Percentiles rank a stretch among this genome's conserved stretches.
Evolutionary conservation across 2,329 filamentous ascomycete genomes (phyloP).

Genomic region (Metarhizium sp.): DNA sequence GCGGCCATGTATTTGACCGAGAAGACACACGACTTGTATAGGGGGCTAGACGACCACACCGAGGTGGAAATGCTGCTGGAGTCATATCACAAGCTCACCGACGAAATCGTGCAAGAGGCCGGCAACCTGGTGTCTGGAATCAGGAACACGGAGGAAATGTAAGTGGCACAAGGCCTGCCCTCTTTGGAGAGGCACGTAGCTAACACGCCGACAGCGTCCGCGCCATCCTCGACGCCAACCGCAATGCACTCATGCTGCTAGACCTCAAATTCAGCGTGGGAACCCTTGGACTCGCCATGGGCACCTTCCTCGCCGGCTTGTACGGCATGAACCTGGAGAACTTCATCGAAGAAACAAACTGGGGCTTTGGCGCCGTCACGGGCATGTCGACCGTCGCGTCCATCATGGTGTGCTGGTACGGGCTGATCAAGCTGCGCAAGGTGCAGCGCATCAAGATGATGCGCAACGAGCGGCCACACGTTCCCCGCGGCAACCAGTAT

Average conservation of each 20-base stretch:
- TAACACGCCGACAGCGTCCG: constrained; percentile 56
- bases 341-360: constrained; percentile 88
- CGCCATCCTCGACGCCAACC: constrained; percentile 94
- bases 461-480: constrained; percentile 29
- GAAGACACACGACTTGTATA: constrained; percentile 62
- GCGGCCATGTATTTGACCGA: constrained; percentile 93
- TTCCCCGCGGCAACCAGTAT: constrained; percentile 31
- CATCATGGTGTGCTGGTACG: constrained; percentile 71
- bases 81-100: constrained; percentile 94
- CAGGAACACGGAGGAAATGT: constrained; percentile 98
- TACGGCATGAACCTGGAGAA: constrained; percentile 99
- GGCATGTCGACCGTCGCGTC: constrained; percentile 62
- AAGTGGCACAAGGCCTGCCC: constrained; percentile 25
- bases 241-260: constrained; percentile 94
- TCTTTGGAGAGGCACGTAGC: background rate
- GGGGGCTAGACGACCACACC: constrained; percentile 80
- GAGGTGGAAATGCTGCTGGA: constrained; percentile 96
- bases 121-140: constrained; percentile 91
- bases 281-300: constrained; percentile 87
- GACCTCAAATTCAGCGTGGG: constrained; percentile 95
- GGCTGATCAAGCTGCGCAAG: constrained; percentile 71
- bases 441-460: constrained; percentile 86
- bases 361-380: constrained; percentile 74
- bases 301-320: constrained; percentile 93
- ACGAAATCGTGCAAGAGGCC: constrained; percentile 94